Evolutionary conservation across 805 yeast species (phyloP).

Genomic region (Metschnikowia lunata): DNA sequence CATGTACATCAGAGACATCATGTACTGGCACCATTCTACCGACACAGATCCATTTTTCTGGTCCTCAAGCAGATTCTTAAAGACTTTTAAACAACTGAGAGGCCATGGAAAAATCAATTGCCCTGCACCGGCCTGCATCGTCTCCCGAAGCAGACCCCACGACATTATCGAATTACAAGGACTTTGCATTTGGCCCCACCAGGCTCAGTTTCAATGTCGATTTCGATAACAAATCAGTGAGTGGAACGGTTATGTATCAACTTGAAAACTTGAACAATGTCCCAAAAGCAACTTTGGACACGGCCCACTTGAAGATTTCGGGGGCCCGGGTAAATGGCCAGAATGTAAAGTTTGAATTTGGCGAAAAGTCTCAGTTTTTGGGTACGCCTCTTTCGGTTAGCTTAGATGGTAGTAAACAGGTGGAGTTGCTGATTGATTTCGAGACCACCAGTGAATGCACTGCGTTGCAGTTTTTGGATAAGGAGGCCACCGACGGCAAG

Average conservation of each 20-base stretch:
- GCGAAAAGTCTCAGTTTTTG: conserved; percentile 46
- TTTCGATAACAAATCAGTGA: conserved; percentile 49
- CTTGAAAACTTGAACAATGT: conserved; percentile 28
- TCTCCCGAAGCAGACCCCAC: conserved; percentile 53
- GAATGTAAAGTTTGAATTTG: conserved; percentile 28
- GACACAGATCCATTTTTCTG: too few relatives aligned
- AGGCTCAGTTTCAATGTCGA: conserved; percentile 48
- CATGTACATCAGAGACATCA: too few relatives aligned
- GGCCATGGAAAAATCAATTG: conserved; percentile 10
- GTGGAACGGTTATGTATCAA: conserved; percentile 52
- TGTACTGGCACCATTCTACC: too few relatives aligned
- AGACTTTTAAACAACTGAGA: background rate
- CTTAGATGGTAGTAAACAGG: conserved; percentile 7
- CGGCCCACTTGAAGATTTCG: conserved; percentile 54
- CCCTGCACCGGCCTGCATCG: conserved; percentile 12
- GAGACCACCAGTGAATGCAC: conserved; percentile 73
- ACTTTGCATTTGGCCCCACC: conserved; percentile 51
- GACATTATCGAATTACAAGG: conserved; percentile 67
- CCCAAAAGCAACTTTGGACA: conserved; percentile 56
- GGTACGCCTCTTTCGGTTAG: conserved; percentile 52
- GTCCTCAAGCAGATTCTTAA: too few relatives aligned
- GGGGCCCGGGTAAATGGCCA: conserved; percentile 42
- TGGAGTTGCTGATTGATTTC: conserved; percentile 45
- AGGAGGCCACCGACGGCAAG: conserved; percentile 69
- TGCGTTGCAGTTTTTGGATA: conserved; percentile 81